These are phyloP conservation scores for Lactifluus subvellereus DNA, from an alignment of 768 basidiomycete genomes.

Conservation along the genomic window DNA sequence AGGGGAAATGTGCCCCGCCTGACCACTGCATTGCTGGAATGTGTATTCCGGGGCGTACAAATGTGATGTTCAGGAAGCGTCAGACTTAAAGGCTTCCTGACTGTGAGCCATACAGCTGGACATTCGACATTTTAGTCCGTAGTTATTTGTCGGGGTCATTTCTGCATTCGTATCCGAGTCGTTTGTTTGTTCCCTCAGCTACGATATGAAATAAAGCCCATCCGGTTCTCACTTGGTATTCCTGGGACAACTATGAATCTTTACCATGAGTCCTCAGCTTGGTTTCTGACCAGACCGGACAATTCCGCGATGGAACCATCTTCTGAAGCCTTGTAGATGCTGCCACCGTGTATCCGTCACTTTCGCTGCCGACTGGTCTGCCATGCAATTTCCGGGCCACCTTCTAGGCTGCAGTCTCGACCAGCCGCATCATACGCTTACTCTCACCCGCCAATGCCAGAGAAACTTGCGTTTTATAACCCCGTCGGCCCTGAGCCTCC, in stretches of 20 bases:
- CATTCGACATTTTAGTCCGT: too few species aligned
- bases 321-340: too few species aligned
- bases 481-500: slow-evolving; percentile 12
- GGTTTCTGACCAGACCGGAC: neutral
- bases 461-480: slow-evolving; percentile 7
- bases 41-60: slow-evolving; percentile 12
- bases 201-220: neutral
- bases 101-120: neutral
- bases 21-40: neutral
- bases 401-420: neutral
- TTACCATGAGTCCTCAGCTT: neutral
- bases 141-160: too few species aligned
- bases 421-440: neutral
- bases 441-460: slow-evolving; percentile 5
- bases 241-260: neutral
- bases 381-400: neutral
- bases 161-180: neutral
- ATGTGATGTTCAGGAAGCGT: slow-evolving; percentile 27
- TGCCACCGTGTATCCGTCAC: too few species aligned
- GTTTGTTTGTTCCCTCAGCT: neutral
- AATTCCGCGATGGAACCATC: too few species aligned
- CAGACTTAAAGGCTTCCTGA: neutral
- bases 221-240: neutral
- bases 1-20: slow-evolving; percentile 15
- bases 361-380: neutral